Percentiles rank a stretch among this genome's conserved stretches.
Conservation (phyloP, 1,284 basidiomycete genomes). For the Sporisorium iseilematis-ciliati region DNA sequence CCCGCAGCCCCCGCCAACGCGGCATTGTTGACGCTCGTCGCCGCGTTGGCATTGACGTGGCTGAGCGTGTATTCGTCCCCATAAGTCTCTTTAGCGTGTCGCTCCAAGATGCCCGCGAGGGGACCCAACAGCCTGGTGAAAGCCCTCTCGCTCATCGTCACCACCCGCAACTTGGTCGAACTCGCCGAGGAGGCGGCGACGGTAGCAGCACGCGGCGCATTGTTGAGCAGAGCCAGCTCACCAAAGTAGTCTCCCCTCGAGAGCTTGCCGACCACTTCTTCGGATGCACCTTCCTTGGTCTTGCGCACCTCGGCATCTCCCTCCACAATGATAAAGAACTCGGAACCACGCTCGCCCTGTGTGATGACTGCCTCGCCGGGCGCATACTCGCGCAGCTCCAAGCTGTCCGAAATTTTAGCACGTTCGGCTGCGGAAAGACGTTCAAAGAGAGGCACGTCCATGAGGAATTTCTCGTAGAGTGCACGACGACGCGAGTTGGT, state of each 20-base stretch:
- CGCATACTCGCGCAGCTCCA: conserved; percentile 84
- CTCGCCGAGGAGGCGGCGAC: conserved; percentile 76
- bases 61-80: conserved; percentile 34
- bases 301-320: conserved; percentile 91
- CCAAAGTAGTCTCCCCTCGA: conserved; percentile 97
- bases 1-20: conserved; percentile 9
- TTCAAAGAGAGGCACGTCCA: conserved; percentile 88
- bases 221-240: conserved; percentile 85
- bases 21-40: conserved; percentile 8
- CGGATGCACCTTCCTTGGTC: conserved; percentile 73
- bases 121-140: conserved; percentile 95
- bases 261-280: conserved; percentile 77
- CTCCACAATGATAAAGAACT: conserved; percentile 96
- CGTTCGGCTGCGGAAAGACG: conserved; percentile 87
- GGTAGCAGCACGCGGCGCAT: conserved; percentile 90
- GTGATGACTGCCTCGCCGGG: conserved; percentile 87
- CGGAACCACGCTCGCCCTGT: conserved; percentile 94
- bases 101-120: conserved; percentile 86
- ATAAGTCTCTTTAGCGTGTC: conserved; percentile 75
- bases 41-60: conserved; percentile 8
- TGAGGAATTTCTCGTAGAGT: conserved; percentile 95
- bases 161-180: conserved; percentile 74
- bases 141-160: conserved; percentile 89
- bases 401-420: conserved; percentile 95
- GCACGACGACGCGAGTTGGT: conserved; percentile 77